Evolutionary conservation across 2,329 filamentous ascomycete genomes (phyloP), one percentile per base, ranked within the genome.

Genomic region (Colletotrichum sp.): DNA sequence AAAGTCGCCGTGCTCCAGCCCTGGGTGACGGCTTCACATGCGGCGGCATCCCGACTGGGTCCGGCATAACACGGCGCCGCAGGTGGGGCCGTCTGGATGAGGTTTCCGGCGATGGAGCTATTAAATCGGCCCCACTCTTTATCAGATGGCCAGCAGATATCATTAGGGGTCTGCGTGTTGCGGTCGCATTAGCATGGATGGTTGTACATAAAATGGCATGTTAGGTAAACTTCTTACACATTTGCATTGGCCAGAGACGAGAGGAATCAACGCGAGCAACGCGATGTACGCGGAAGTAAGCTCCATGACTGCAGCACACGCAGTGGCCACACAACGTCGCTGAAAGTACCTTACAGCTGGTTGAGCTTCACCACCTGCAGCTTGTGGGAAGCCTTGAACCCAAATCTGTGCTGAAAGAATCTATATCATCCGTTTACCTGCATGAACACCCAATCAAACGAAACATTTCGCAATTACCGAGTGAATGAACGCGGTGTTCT

Each of bases 81-180:
- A 8, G 91, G 79, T 1, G 90, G 90, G 2, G 87, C 81, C 0
- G 88, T 91, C 2, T 83, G 83, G 34, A 92, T 83, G 28, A 92
- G 82, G 15, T 82, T 82, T 0, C 91, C 91, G 6, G 82, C 82
- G 1, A 92, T 81, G 3, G 89, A 87, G 44, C 80, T 65, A 78
- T 92, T 92, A 74, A 92, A 85, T 1, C 78, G 67, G 12, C 81
- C 78, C 90, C 90, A 92, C n/a, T 81, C 80, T 9, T 77, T 67
- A 4, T 76, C 34, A 0, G 83, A 83, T 0, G 90, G 90, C 90
- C 91, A 92, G 79, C 87, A 89, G 1, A 78, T 28, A 68, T 91
- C 89, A 22, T n/a, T 30, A 34, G 64, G 71, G 12, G 63, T 68
- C 71, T 72, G 34, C 25, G 30, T 22, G 25, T 22, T 6, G 19